Base-by-base conservation (phyloP, 345 rosid genomes). In the Cardiospermum halicacabum region DNA sequence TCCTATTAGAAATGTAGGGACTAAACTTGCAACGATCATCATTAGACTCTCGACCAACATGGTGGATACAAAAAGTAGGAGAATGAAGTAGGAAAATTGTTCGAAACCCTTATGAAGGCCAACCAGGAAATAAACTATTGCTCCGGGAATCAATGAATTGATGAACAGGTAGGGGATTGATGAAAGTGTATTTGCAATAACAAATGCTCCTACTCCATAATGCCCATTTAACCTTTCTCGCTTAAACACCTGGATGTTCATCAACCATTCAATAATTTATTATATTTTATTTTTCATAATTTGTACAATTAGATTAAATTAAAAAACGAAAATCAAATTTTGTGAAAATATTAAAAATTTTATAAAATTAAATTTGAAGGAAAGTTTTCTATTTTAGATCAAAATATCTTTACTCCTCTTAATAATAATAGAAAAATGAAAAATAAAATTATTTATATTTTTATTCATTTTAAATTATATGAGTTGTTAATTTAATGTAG, bases 141-240 rank as follows among this genome's bases (percentile, higher is more conserved):
- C 81, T 16, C 88, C 85, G 1, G 88, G 83, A 55, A 78, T 62
- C 7, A 80, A 22, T 1, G 88, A 80, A 53, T 67, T 70, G 0
- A 83, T 2, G 7, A 78, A 25, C 50, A 76, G 26, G 71, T 74
- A 78, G 0, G 88, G 85, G 3, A 81, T 25, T 7, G 84, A 75
- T 8, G 89, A 84, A 22, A 84, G 8, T 10, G 84, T 75, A 63
- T 85, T 82, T 3, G 84, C 84, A 3, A 82, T 2, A 8, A 82
- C 85, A 31, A 76, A 80, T 10, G 84, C 80, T 0, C 77, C 78
- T 8, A 73, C 84, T 0, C 82, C 81, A 2, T 82, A 82, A 37
- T 82, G 90, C 36, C 87, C 87, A 11, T 82, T 85, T 30, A 78
- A 32, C 66, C 90, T 77, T 71, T 82, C 90, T 32, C 87, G 69